Evolutionary conservation across 108 stramenopile species (phyloP), one percentile per base, ranked within the genome.

Genomic region (Bacterosira constricta): DNA sequence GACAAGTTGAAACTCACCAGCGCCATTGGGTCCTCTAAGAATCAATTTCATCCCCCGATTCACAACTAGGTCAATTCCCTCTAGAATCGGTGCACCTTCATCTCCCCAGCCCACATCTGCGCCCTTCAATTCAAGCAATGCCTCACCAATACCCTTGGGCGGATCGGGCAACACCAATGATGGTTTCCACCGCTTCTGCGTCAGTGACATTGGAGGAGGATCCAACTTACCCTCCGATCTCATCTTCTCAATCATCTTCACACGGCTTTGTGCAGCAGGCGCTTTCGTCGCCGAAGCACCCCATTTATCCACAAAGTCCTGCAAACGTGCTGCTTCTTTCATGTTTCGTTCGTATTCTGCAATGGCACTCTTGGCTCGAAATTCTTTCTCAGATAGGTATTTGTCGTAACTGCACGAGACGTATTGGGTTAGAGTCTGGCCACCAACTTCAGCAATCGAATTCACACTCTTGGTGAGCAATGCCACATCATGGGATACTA

Each of bases 251-350:
- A 97, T 77, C 80, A 82, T 85, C 82, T 93, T 95, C 50, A 93
- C 90, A 20, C 95, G 85, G 63, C 88, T 90, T 62, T 97, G 93
- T 3, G 96, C 96, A 30, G 82, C 63, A 31, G 88, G 60, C 31
- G 95, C 93, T 67, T 96, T 97, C n/a, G 90, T 96, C 4, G 93
- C 96, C 21, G 86, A 80, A 23, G 89, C 94, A 25, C 96, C 93
- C 49, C 79, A 97, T 44, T 88, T 85, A 37, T 96, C 92, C 20
- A 97, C 88, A 75, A 93, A 95, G 31, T 83, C 81, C 78, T 97
- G 95, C 30, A 97, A 75, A 29, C 88, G 72, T 27, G 89, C 91
- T 21, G 90, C 93, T 66, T 96, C 93, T 58, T 85, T 91, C 63
- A 83, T 18, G 70, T 96, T 95, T 20, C 81, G 73, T 74, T 97